Base-by-base conservation (phyloP, 139 green algal genomes). In the Nannochloris sp. region DNA sequence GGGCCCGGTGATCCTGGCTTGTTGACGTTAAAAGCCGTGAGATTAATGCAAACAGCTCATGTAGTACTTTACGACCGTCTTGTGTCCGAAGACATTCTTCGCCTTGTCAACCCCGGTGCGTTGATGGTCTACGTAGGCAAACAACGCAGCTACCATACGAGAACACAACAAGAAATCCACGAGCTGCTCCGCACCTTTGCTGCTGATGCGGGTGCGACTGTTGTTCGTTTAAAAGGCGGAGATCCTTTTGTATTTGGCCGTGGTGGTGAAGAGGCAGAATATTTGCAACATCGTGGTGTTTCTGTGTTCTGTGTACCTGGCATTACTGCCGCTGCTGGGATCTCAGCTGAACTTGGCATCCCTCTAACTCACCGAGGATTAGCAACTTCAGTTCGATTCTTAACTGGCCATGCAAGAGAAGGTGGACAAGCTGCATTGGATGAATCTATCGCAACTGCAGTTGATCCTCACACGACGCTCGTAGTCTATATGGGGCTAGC, bases 71-170 rank as follows among this genome's bases (percentile, higher is more conserved):
- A 98, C 67, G 95, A 99, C 75, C 83, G 90, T 25, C 78, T 97
- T 7, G 86, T 97, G 14, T 92, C 85, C 1, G 66, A 88, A 24
- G 92, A 97, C 55, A 96, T 99, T 37, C 70, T 99, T 53, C 48
- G 72, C 25, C 57, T 97, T 33, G 76, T 95, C 6, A 65, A 82
- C 48, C 68, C 69, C 1, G 66, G 58, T 10, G 89, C 91, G 6
- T 71, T 81, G 19, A 93, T 97, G 87, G 79, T 99, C 45, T 98
- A 98, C 56, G 95, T 98, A 37, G 95, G 95, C 54, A 99, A 99
- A 84, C 71, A 93, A 55, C 54, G 62, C 4, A 87, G 92, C 64
- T 96, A 91, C 65, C 95, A 98, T 81, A 98, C 89, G 0, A 82
- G 91, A 46, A 90, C 83, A 23, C 93, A 92, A 64, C 82, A 87